A percentile compares a stretch with the other conserved stretches of the same genome.
Conservation (phyloP, 441 rosid species). For the Corymbia citriodora region DNA sequence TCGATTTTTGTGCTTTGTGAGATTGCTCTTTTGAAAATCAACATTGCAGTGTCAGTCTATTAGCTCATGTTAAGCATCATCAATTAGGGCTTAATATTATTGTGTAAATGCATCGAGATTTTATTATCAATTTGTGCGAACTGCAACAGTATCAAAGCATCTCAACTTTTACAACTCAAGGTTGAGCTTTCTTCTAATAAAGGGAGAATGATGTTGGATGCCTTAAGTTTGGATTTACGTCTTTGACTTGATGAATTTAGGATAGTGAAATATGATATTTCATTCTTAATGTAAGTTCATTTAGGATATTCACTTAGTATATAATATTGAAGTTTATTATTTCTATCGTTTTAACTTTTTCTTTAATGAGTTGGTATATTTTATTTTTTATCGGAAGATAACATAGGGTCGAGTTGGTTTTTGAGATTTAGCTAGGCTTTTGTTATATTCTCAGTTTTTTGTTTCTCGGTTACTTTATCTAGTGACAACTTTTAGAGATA, state of each 20-base stretch:
- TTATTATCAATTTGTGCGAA: rapidly evolving
- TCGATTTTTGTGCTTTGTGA: rapidly evolving
- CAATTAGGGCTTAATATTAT: background rate
- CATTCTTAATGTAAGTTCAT: background rate
- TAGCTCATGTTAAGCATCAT: rapidly evolving
- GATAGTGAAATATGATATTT: background rate
- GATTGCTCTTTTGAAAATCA: background rate
- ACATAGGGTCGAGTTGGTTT: no score
- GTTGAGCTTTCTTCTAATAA: background rate
- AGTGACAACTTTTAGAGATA: no score
- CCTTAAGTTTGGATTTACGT: background rate
- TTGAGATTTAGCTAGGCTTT: no score
- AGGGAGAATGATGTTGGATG: background rate
- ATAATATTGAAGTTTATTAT: no score
- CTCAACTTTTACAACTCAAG: background rate
- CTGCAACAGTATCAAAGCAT: rapidly evolving
- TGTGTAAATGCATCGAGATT: rapidly evolving
- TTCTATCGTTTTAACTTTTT: no score
- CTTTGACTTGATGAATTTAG: background rate
- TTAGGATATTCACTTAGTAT: background rate
- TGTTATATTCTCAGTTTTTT: no score
- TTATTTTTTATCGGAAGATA: no score
- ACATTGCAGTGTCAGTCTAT: background rate
- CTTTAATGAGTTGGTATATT: no score
- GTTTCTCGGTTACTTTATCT: no score